phyloP scores from a whole-genome alignment of 192 early-diverging fungal species.

The Entomortierella parvispora region DNA sequence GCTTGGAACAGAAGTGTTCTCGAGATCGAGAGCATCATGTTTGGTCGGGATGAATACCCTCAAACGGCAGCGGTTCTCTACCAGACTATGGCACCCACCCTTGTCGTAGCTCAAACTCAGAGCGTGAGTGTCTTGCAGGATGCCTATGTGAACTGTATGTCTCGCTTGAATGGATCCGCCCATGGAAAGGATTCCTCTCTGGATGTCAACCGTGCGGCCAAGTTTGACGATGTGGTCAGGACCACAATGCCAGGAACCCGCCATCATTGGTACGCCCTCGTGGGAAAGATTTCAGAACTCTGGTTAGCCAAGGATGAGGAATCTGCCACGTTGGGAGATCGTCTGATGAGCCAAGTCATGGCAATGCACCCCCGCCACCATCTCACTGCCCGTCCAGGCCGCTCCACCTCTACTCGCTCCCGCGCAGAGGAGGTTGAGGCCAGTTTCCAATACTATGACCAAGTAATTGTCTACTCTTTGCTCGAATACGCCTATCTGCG shows the following conservation, averaged over 20 bases:
- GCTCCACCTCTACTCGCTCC: background rate
- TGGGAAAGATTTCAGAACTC: conserved; percentile 51
- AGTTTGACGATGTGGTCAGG: conserved; percentile 44
- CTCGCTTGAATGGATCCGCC: conserved; percentile 23
- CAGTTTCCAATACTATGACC: conserved; percentile 47
- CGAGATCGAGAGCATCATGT: conserved; percentile 49
- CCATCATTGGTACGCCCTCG: conserved; percentile 51
- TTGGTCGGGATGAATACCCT: conserved; percentile 39
- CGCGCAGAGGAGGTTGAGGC: conserved; percentile 20
- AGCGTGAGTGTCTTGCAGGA: conserved; percentile 39
- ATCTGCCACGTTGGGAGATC: conserved; percentile 34
- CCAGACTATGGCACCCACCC: conserved; percentile 48
- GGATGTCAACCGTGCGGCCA: background rate
- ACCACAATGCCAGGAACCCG: conserved; percentile 40
- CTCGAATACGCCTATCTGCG: conserved; percentile 50
- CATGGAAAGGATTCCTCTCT: conserved; percentile 6
- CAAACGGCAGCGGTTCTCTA: conserved; percentile 42
- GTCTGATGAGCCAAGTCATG: conserved; percentile 47
- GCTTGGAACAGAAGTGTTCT: conserved; percentile 40
- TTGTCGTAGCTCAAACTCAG: conserved; percentile 44
- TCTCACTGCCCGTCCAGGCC: background rate
- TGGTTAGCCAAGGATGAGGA: conserved; percentile 42
- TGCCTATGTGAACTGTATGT: conserved; percentile 47
- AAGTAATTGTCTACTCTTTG: conserved; percentile 46
- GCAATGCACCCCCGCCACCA: conserved; percentile 50